Evolutionary conservation across 768 basidiomycete species (phyloP), one percentile per base, ranked within the genome.

Genomic region (Hortiboletus flavorubellus): DNA sequence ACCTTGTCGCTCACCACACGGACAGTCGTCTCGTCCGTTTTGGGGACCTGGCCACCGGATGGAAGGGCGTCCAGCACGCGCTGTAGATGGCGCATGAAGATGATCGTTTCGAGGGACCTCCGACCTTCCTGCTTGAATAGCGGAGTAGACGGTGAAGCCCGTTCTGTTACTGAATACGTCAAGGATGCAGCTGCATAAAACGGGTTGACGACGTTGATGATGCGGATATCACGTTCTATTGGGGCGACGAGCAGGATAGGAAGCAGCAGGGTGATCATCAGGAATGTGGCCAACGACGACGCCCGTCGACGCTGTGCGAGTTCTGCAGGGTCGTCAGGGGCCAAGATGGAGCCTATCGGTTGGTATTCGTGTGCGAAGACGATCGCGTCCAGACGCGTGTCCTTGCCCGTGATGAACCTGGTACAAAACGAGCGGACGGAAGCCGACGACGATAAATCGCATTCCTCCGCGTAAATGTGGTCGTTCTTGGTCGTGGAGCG

Each of bases 191-290:
- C 91, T 2, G 92, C 86, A 62, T 96, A 97, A 61, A 92, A 91
- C 3, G 93, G 93, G 55, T 93, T 93, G 66, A 95, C 80, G 39
- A 93, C 77, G 53, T 85, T 86, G 66, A 98, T 76, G 59, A 97
- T 82, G n/a, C 94, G 87, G 40, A 97, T 91, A 59, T 94, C 91
- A 35, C 93, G 80, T 66, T 94, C 93, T n/a, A 80, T 77, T 0
- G 93, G 93, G 0, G 90, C 87, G 26, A 89, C 83, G 15, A 97
- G 82, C 4, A 96, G 74, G 30, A 81, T 77, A 3, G 93, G 93
- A 0, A 96, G 79, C 0, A 97, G 78, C 7, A 91, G 76, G 2
- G 92, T 94, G 8, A 82, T 77, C 6, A 94, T 78, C 52, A 93
- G 74, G 72, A 93, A 95, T 2, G 87, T 87, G 21, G 87, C 86